Base-by-base conservation (phyloP, 2,329 filamentous ascomycete species). In the Colletotrichum navitas region DNA sequence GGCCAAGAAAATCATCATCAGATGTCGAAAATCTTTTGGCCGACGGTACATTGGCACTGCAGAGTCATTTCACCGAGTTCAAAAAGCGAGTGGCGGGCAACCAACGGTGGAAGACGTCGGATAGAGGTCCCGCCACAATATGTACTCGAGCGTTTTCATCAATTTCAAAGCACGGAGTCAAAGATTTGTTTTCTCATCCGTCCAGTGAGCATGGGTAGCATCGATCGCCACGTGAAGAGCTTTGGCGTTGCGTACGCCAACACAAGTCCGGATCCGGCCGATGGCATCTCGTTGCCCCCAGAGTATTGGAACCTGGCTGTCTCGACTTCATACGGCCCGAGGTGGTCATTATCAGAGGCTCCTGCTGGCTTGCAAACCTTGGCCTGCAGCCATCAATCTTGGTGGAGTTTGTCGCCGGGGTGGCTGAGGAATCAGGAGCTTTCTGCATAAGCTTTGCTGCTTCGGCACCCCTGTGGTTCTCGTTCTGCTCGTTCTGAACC, bases 101-200 rank as follows among this genome's bases (percentile, higher is more conserved):
- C 36, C 55, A 18, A 56, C 54, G 18, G 55, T 51, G 49, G 54
- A 51, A 43, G 59, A 61, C 18, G 39, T 45, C 54, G 54, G 54
- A 61, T 61, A 67, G 39, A 62, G 32, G 55, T 56, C 65, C 55
- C 47, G 63, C 49, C 63, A 70, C 61, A 24, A 54, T 21, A 60
- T 70, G 63, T 70, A 67, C 67, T 56, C 56, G 29, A 67, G 66
- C 66, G 62, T 59, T 70, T 70, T 67, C 49, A 67, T 56, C 63
- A 70, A 54, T 61, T 55, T 45, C 49, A 39, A 67, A 66, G 67
- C 63, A 70, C 55, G 49, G 32, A 34, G 56, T 61, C 41, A 49
- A 26, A n/a, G 8, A 59, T 51, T 12, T 34, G 32, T 58, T 29
- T 47, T 18, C 63, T 34, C 63, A 16, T n/a, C 14, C 32, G 47